Base-by-base conservation (phyloP, 2,329 filamentous ascomycete genomes). In the Colletotrichum neosansevieriae region DNA sequence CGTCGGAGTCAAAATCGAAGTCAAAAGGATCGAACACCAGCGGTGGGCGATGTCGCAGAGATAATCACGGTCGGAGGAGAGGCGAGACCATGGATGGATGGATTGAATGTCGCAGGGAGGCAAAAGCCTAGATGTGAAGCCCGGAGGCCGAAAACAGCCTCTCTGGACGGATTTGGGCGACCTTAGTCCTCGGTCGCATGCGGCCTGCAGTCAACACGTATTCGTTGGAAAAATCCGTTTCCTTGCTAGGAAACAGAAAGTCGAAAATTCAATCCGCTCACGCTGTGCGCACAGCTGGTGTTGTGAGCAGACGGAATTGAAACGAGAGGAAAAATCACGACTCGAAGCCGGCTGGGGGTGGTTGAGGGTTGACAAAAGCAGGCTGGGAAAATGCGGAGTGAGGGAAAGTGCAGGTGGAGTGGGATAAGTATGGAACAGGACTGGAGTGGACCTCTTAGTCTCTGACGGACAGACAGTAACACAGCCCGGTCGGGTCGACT, bases 371-470 rank as follows among this genome's bases (percentile, higher is more conserved):
- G 49, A 57, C 62, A 60, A 32, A 60, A 42, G 54, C 54, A 66
- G 49, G 24, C 56, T 21, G 49, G n/a, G 56, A 57, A 11, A 29
- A 42, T 50, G 66, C 54, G 66, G 61, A 66, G 62, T 10, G 66
- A 60, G 49, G 47, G 66, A 69, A n/a, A 66, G 67, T 69, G 67
- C 67, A 69, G 67, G 67, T 69, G 63, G 67, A 69, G 67, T 54
- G 63, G 67, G 67, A 69, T 69, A 69, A 67, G 67, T 69, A 69
- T 69, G 63, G 51, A 67, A 58, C 44, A 45, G n/a, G 19, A 11
- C 32, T 15, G 24, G 24, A 29, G 51, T 54, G 51, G 51, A 36
- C 17, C 57, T 47, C 44, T 50, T 10, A 54, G 47, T 62, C 66
- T 66, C 61, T 66, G 66, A 69, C 61, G 56, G 62, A 49, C 61